Evolutionary conservation across 1,139 yeast genomes (phyloP), one percentile per base, ranked within the genome.

Genomic region (Kurtzmaniella quercitrusa): DNA sequence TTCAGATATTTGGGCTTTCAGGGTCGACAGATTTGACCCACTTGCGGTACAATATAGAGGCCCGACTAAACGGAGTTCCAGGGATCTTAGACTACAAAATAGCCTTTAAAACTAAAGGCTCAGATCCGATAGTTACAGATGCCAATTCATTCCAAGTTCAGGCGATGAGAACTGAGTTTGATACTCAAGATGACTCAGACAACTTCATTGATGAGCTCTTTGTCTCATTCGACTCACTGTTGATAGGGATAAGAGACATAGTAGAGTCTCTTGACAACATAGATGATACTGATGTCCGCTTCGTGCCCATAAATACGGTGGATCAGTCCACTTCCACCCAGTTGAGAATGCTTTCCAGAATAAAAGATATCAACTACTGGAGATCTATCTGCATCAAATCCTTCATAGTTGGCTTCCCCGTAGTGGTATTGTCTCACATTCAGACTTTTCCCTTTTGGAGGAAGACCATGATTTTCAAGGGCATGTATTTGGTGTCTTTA

Each of bases 361-460:
- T 77, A 10, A 80, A 82, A 53, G 97, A 91, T 51, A 83, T 88
- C 37, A 66, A 70, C 41, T 79, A 75, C 53, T 93, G 96, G 94
- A 75, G 70, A 47, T 50, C 59, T 3, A 81, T 75, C 47, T 77
- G 86, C 48, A 48, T 79, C 42, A 72, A 66, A 46, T 63, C 90
- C 27, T 51, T 80, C 1, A 24, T 69, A 0, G 65, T 82, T 42
- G 89, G 93, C 0, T 21, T 79, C 0, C 96, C 96, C 0, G 77
- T 86, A 2, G 62, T 87, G 19, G 44, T 82, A 1, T 51, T 84
- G 21, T 69, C 77, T n/a, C 80, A 82, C 55, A 59, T 83, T 1
- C 64, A 63, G 47, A 41, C 66, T 65, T 27, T 74, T 67, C 3
- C 53, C 52, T 31, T 59, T 58, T 56, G 70, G 70, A 48, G 50